Conservation (phyloP, 1,284 basidiomycete species). For the Mycena sp. region DNA sequence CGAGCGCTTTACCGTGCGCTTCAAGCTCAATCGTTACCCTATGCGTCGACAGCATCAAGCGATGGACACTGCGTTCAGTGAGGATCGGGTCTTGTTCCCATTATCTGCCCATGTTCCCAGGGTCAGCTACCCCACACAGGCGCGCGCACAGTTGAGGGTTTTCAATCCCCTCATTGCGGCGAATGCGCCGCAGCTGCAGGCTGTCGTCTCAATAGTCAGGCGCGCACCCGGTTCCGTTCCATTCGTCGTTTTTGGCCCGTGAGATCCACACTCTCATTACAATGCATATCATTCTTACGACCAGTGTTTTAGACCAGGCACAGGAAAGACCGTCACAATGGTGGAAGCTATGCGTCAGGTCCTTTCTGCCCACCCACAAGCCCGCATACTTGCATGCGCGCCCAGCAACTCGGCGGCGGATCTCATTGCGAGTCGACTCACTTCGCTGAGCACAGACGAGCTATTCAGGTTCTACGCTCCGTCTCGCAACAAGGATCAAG, state of each 20-base stretch:
- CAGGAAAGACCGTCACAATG: slow-evolving; percentile 75
- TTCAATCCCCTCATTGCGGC: slow-evolving; percentile 55
- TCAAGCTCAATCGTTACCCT: slow-evolving; percentile 54
- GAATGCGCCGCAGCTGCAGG: slow-evolving; percentile 63
- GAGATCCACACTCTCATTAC: slow-evolving; percentile 40
- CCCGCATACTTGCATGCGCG: slow-evolving; percentile 69
- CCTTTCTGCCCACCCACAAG: slow-evolving; percentile 49
- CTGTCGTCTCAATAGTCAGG: slow-evolving; percentile 60
- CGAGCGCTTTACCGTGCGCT: slow-evolving; percentile 46
- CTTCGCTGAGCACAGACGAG: slow-evolving; percentile 44
- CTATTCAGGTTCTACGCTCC: slow-evolving; percentile 75
- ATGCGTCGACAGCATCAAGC: slow-evolving; percentile 61
- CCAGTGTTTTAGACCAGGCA: slow-evolving; percentile 58
- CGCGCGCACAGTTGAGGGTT: slow-evolving; percentile 31
- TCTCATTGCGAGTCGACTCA: slow-evolving; percentile 65
- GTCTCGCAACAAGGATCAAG: slow-evolving; percentile 55
- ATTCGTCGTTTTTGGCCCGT: slow-evolving; percentile 76
- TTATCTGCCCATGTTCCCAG: slow-evolving; percentile 37
- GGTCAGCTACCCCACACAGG: slow-evolving; percentile 18
- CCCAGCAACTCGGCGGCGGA: slow-evolving; percentile 72
- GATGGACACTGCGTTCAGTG: slow-evolving; percentile 51
- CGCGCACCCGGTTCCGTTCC: slow-evolving; percentile 57
- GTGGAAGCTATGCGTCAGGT: slow-evolving; percentile 73
- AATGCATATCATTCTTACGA: not conserved
- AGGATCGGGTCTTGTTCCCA: slow-evolving; percentile 56